Conservation (phyloP, 768 basidiomycete species). For the Macrolepiota dolichaula region DNA sequence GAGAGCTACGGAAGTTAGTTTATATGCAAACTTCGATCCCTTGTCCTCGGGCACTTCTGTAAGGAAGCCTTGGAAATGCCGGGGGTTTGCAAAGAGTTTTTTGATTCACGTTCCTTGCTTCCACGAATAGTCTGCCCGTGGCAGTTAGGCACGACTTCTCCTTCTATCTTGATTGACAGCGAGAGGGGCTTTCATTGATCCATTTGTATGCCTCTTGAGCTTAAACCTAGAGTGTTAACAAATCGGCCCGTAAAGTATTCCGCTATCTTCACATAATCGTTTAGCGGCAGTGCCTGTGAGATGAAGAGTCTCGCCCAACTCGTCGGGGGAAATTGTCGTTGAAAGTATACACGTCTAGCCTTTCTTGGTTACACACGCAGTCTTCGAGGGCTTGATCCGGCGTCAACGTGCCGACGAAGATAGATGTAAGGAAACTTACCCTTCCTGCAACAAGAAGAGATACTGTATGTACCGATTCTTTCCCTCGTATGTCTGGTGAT, state of each 20-base stretch:
- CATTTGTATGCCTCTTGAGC: not conserved
- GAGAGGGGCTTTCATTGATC: not conserved
- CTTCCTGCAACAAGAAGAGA: no score
- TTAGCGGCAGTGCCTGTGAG: no score
- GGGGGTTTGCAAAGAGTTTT: not conserved
- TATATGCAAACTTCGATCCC: slow-evolving; percentile 1
- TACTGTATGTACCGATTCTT: not conserved
- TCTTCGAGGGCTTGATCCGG: not conserved
- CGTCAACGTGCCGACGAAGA: not conserved
- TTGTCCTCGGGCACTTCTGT: not conserved
- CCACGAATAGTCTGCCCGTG: not conserved
- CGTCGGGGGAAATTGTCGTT: not conserved
- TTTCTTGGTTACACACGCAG: not conserved
- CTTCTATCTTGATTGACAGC: slow-evolving; percentile 1
- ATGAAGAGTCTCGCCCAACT: not conserved
- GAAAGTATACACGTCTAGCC: not conserved
- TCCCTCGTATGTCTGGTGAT: not conserved
- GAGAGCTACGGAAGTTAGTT: not conserved
- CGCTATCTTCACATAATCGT: not conserved
- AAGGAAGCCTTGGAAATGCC: not conserved
- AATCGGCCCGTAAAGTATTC: not conserved
- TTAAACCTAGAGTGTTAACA: not conserved
- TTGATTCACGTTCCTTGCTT: slow-evolving; percentile 6
- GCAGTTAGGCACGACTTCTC: slow-evolving; percentile 8
- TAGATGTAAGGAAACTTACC: not conserved